A percentile compares a stretch with the other conserved stretches of the same genome.
phyloP scores from a whole-genome alignment of 306 rosid species.

The Hippophae rhamnoides region DNA sequence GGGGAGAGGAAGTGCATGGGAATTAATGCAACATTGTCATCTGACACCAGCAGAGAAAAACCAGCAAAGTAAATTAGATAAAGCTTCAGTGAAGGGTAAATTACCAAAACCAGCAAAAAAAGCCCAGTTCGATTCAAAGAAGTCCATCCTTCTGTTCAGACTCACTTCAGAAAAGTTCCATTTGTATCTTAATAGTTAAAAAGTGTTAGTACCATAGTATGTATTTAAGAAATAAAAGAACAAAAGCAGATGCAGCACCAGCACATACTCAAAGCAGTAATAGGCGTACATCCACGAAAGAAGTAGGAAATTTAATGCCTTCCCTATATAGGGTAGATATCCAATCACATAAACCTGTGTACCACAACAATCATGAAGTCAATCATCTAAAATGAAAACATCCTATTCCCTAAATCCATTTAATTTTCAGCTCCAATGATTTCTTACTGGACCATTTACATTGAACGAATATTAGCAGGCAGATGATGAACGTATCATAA shows the following conservation, averaged over 20 bases:
- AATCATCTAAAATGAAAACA: constrained; percentile 12
- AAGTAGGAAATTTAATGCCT: constrained; percentile 62
- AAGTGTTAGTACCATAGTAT: constrained; percentile 11
- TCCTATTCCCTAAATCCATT: not conserved
- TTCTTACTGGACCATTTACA: not conserved
- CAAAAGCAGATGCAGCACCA: constrained; percentile 13
- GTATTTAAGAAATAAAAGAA: constrained; percentile 10
- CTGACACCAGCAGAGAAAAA: no score
- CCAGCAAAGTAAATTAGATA: no score
- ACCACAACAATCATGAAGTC: constrained; percentile 21
- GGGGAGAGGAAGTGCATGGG: no score
- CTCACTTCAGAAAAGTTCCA: constrained; percentile 81
- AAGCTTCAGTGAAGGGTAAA: constrained; percentile 1
- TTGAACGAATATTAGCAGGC: not conserved
- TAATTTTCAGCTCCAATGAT: not conserved
- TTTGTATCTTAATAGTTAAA: constrained; percentile 53
- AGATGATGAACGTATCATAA: not conserved
- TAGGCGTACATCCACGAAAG: constrained; percentile 98
- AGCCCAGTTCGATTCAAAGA: constrained; percentile 86
- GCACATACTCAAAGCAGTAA: constrained; percentile 90
- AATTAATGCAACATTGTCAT: no score
- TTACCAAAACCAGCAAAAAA: constrained; percentile 94
- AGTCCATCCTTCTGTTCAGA: constrained; percentile 68
- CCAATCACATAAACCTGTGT: constrained; percentile 75
- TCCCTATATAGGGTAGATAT: constrained; percentile 73